Evolutionary conservation across 768 basidiomycete species (phyloP).

Genomic region (Hirschioporus abietinus): DNA sequence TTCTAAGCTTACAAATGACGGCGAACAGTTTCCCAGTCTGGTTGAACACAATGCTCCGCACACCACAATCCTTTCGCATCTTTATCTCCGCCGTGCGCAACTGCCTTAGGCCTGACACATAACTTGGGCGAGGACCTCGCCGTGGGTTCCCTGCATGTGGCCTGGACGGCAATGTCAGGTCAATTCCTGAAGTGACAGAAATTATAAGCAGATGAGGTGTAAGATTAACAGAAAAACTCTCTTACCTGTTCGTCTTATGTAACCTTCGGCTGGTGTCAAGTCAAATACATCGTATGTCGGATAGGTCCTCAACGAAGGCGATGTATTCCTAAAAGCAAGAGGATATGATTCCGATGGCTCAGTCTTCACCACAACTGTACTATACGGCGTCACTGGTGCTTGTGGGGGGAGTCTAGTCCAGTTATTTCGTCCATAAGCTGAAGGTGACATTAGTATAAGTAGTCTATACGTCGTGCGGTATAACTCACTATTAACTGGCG

Average conservation of each 20-base stretch:
- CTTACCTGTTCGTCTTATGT: background rate
- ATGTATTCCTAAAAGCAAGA: background rate
- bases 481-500: background rate
- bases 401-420: background rate
- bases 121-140: background rate
- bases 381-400: background rate
- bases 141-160: background rate
- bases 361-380: background rate
- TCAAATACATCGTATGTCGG: background rate
- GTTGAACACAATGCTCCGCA: conserved; percentile 46
- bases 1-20: conserved; percentile 43
- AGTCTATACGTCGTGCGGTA: background rate
- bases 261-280: background rate
- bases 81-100: background rate
- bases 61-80: conserved; percentile 18
- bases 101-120: background rate
- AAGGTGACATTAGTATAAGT: background rate
- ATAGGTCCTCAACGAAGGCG: background rate
- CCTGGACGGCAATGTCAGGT: background rate
- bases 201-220: background rate
- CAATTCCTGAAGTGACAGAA: background rate
- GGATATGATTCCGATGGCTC: background rate
- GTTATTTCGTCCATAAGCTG: background rate
- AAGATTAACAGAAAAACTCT: background rate
- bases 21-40: conserved; percentile 53